A percentile compares a stretch with the other conserved stretches of the same genome.
These are phyloP conservation scores for Naganishia cerealis DNA, from an alignment of 1,284 basidiomycete species.

Conservation along the genomic window DNA sequence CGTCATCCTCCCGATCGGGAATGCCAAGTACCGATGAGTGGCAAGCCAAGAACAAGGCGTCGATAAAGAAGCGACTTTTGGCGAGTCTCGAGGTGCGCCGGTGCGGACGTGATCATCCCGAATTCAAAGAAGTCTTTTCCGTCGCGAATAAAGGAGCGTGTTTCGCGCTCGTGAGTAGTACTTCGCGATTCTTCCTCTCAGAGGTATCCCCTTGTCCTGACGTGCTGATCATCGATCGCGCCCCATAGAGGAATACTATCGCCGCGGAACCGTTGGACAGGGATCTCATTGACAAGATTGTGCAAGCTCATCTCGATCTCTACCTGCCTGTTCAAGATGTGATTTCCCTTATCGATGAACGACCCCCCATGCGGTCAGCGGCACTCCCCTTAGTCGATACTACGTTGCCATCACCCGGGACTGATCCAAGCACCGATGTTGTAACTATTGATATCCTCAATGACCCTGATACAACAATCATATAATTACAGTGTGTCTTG, in stretches of 20 bases:
- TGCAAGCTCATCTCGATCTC: slow-evolving; percentile 48
- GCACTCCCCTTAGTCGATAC: slow-evolving; percentile 44
- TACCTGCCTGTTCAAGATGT: slow-evolving; percentile 49
- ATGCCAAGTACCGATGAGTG: background rate
- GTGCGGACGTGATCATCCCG: slow-evolving; percentile 39
- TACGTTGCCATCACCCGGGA: background rate
- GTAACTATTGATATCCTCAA: slow-evolving; percentile 7
- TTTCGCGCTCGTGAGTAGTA: slow-evolving; percentile 49
- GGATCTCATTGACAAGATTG: slow-evolving; percentile 40
- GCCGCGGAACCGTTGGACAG: slow-evolving; percentile 39
- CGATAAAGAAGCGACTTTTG: slow-evolving; percentile 48
- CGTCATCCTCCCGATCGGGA: no score
- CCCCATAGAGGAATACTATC: slow-evolving; percentile 13
- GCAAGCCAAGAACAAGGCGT: slow-evolving; percentile 47
- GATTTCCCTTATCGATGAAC: background rate
- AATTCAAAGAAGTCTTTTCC: slow-evolving; percentile 51
- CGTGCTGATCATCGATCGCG: background rate
- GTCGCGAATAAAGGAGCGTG: slow-evolving; percentile 47
- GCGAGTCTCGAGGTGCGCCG: slow-evolving; percentile 43
- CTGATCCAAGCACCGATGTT: background rate
- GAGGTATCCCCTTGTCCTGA: background rate
- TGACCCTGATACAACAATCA: slow-evolving; percentile 30
- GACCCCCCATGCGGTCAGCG: slow-evolving; percentile 30
- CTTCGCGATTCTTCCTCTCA: no score
- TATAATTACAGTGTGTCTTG: slow-evolving; percentile 7